These are phyloP conservation scores for Tulasnella sp. DNA, from an alignment of 768 basidiomycete species.

Conservation along the genomic window DNA sequence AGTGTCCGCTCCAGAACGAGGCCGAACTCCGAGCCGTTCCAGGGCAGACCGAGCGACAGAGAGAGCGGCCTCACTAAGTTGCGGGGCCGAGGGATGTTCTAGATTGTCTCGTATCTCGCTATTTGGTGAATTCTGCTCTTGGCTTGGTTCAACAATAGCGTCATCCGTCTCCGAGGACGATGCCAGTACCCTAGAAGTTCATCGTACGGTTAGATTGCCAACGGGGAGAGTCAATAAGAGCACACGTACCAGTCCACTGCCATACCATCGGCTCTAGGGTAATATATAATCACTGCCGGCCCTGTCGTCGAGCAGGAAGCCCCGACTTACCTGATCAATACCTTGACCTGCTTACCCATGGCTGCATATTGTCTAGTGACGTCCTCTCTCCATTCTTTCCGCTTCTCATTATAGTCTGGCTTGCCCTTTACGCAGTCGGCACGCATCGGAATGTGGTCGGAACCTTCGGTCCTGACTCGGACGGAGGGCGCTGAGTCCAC, in stretches of 20 bases:
- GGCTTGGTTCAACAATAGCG: neutral
- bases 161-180: neutral
- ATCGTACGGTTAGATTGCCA: neutral
- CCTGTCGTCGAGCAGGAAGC: neutral
- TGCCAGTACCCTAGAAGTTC: constrained; percentile 1
- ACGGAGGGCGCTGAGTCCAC: neutral
- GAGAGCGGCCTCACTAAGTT: neutral
- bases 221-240: neutral
- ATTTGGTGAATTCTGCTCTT: neutral
- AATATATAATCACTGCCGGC: neutral
- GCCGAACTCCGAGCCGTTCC: neutral
- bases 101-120: neutral
- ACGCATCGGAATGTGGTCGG: neutral
- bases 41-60: neutral
- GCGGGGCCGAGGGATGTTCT: neutral
- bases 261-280: constrained; percentile 26
- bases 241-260: constrained; percentile 26
- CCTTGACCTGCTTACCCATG: neutral
- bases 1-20: neutral
- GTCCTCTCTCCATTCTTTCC: constrained; percentile 11
- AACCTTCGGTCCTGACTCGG: neutral
- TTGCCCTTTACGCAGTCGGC: neutral
- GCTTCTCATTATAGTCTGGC: neutral
- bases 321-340: constrained; percentile 10
- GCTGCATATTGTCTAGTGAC: neutral